A percentile compares a stretch with the other conserved stretches of the same genome.
Conservation (phyloP, 768 basidiomycete species). For the Suillus subluteus region DNA sequence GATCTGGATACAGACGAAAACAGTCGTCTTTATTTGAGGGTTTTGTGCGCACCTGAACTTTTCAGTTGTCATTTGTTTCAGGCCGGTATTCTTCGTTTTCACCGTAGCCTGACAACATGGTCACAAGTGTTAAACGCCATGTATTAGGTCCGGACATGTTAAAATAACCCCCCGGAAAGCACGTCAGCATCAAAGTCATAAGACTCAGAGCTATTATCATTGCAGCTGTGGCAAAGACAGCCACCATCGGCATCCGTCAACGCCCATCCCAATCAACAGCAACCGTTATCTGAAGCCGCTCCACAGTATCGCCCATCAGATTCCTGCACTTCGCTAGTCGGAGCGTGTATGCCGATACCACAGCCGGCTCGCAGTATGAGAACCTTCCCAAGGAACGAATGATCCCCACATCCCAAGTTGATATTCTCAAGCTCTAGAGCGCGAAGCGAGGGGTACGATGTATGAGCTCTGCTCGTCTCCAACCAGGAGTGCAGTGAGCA, state of each 20-base stretch:
- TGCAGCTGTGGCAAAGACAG: neutral
- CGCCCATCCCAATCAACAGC: conserved; percentile 23
- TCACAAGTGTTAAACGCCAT: neutral
- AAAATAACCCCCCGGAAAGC: neutral
- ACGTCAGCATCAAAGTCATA: neutral
- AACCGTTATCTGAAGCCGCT: conserved; percentile 13
- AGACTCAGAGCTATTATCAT: neutral
- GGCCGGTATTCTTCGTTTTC: neutral
- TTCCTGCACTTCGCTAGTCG: neutral
- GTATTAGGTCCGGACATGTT: neutral
- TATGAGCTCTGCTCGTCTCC: neutral
- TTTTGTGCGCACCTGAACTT: neutral
- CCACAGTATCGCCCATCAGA: neutral
- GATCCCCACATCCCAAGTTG: neutral
- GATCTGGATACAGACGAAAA: neutral
- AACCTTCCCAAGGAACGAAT: neutral
- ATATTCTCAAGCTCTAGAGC: neutral
- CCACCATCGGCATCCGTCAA: neutral
- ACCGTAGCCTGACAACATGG: neutral
- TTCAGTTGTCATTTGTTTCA: neutral
- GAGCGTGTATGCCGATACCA: neutral
- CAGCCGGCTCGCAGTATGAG: neutral
- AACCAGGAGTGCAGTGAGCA: neutral
- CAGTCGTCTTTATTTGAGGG: neutral
- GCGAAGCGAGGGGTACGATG: neutral